A percentile compares a stretch with the other conserved stretches of the same genome.
Evolutionary conservation across 1,284 basidiomycete genomes (phyloP).

Genomic region (Fomitopsis betulina): DNA sequence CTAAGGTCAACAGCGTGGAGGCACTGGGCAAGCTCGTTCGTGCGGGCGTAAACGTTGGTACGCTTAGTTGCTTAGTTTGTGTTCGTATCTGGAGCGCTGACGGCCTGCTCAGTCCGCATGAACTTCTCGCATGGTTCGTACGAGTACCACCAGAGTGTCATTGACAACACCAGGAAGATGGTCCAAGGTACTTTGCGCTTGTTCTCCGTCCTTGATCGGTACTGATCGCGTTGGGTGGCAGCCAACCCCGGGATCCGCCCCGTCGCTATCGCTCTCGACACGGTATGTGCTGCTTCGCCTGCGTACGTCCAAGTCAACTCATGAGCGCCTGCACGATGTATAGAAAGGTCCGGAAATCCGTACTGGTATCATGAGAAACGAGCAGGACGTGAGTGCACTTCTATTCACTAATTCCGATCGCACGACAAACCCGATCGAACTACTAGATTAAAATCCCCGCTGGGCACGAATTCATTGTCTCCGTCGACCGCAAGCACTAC

Average conservation of each 20-base stretch:
- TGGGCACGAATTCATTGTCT: conserved; percentile 93
- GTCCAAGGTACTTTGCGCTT: conserved; percentile 48
- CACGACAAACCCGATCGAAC: conserved; percentile 5
- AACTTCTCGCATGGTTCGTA: conserved; percentile 98
- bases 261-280: conserved; percentile 97
- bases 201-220: not conserved
- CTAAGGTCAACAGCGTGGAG: conserved; percentile 88
- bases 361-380: conserved; percentile 89
- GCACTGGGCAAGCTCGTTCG: conserved; percentile 78
- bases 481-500: conserved; percentile 81
- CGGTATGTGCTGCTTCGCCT: conserved; percentile 43
- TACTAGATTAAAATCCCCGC: conserved; percentile 75
- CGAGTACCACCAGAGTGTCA: conserved; percentile 96
- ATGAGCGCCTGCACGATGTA: conserved; percentile 3
- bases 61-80: conserved; percentile 23
- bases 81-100: conserved; percentile 4
- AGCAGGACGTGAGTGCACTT: conserved; percentile 68
- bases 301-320: conserved; percentile 5
- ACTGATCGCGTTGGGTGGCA: conserved; percentile 9
- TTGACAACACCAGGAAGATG: conserved; percentile 91
- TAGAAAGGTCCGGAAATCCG: conserved; percentile 99
- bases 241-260: conserved; percentile 75
- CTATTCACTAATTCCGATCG: conserved; percentile 2
- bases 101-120: conserved; percentile 78
- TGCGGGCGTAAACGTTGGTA: conserved; percentile 95